Evolutionary conservation across 75 land plant genomes (phyloP).

Genomic region (Pinus taeda): DNA sequence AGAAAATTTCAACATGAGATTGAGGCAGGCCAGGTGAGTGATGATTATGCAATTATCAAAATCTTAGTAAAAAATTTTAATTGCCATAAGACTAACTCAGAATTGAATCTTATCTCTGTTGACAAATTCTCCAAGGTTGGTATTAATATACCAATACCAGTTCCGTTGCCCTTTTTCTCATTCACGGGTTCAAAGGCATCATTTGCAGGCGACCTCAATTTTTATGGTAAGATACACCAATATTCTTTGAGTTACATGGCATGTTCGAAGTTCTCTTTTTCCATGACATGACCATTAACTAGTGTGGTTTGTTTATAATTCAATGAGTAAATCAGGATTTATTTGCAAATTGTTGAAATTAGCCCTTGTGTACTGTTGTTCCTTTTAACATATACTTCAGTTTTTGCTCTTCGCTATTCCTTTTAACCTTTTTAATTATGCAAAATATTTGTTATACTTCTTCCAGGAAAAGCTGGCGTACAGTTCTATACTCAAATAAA

Average conservation of each 20-base stretch:
- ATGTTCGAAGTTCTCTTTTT: not conserved
- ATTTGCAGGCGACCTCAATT: conserved; percentile 92
- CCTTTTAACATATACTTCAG: no score
- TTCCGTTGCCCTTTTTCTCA: conserved; percentile 94
- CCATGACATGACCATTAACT: not conserved
- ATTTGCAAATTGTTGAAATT: no score
- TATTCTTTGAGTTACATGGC: not conserved
- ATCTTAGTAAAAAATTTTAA: not conserved
- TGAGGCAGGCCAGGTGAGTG: conserved; percentile 83
- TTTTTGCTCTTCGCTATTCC: no score
- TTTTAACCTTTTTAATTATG: not conserved
- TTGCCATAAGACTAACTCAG: not conserved
- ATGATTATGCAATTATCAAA: not conserved
- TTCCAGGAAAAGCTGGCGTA: conserved; percentile 93
- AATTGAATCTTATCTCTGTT: not conserved
- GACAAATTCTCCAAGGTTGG: conserved; percentile 53
- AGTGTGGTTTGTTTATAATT: no score
- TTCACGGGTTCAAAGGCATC: conserved; percentile 94
- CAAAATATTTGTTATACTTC: not conserved
- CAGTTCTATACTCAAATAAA: conserved; percentile 92
- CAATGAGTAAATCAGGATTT: no score
- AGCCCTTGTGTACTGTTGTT: no score
- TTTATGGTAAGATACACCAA: conserved; percentile 55
- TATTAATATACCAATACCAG: conserved; percentile 93
- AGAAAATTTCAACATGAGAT: conserved; percentile 88